These are phyloP conservation scores for Blastomyces parvus DNA, from an alignment of 2,329 filamentous ascomycete species.

Conservation along the genomic window DNA sequence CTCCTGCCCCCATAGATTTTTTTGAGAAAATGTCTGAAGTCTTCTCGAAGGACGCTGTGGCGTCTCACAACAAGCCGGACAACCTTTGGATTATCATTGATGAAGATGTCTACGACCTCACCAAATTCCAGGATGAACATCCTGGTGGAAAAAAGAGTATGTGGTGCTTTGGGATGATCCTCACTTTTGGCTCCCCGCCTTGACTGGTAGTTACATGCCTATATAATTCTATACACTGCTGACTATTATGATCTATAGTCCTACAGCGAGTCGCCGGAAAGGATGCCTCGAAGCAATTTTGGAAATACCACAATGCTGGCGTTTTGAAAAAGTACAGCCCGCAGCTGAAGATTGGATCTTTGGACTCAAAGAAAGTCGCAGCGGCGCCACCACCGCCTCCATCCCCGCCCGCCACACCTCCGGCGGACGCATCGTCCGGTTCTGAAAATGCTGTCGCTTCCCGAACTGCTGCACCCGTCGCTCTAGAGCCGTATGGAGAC, in stretches of 20 bases:
- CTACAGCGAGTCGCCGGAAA: slow-evolving; percentile 57
- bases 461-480: slow-evolving; percentile 44
- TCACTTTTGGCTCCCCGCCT: not conserved
- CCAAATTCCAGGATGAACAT: slow-evolving; percentile 76
- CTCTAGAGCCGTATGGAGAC: slow-evolving; percentile 74
- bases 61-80: slow-evolving; percentile 80
- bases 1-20: no score
- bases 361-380: slow-evolving; percentile 70
- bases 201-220: not conserved
- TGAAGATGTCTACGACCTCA: slow-evolving; percentile 91
- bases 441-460: slow-evolving; percentile 51
- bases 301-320: slow-evolving; percentile 54
- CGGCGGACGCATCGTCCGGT: slow-evolving; percentile 28
- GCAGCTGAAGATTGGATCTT: slow-evolving; percentile 56
- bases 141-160: slow-evolving; percentile 68
- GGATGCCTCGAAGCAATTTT: slow-evolving; percentile 59
- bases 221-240: not conserved
- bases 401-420: slow-evolving; percentile 33
- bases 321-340: slow-evolving; percentile 55
- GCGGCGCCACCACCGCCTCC: slow-evolving; percentile 42
- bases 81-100: slow-evolving; percentile 86
- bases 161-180: slow-evolving; percentile 15
- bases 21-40: slow-evolving; percentile 72
- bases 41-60: slow-evolving; percentile 75
- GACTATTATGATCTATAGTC: slow-evolving; percentile 33